phyloP scores from a whole-genome alignment of 2,329 filamentous ascomycete genomes.

The Cercospora nicotianae region DNA sequence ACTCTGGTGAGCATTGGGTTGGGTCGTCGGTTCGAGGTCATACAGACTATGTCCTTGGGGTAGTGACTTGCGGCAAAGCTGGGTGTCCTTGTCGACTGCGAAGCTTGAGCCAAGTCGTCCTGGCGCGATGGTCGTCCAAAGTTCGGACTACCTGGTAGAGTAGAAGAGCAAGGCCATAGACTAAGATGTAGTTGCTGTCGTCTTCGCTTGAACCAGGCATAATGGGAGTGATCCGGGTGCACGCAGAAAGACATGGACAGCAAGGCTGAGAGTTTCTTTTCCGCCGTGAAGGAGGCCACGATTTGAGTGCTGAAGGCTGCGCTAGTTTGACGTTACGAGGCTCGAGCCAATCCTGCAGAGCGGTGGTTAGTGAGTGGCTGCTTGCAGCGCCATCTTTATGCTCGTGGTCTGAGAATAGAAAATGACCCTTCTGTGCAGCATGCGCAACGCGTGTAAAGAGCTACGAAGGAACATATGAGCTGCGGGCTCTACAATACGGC shows the following conservation, averaged over 20 bases:
- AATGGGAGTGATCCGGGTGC: neutral
- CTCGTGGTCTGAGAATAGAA: neutral
- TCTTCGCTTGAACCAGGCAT: neutral
- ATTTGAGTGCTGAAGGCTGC: neutral
- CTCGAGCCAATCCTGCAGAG: neutral
- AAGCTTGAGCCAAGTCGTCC: neutral
- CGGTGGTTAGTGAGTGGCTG: neutral
- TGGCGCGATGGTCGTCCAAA: neutral
- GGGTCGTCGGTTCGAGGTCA: neutral
- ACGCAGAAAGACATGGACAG: neutral
- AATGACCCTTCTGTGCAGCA: neutral
- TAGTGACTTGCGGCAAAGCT: neutral
- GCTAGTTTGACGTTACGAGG: neutral
- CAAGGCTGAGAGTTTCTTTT: neutral
- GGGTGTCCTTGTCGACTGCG: neutral
- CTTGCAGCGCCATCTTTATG: neutral
- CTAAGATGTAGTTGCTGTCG: neutral
- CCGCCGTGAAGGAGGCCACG: neutral
- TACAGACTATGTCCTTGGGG: neutral
- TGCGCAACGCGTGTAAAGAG: neutral
- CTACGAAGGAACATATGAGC: neutral
- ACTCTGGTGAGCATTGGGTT: neutral
- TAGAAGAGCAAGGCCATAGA: neutral
- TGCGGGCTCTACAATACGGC: no score
- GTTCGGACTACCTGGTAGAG: neutral